Evolutionary conservation across 192 early-diverging fungal species (phyloP), one percentile per base, ranked within the genome.

Genomic region (Umbelopsis vinacea): DNA sequence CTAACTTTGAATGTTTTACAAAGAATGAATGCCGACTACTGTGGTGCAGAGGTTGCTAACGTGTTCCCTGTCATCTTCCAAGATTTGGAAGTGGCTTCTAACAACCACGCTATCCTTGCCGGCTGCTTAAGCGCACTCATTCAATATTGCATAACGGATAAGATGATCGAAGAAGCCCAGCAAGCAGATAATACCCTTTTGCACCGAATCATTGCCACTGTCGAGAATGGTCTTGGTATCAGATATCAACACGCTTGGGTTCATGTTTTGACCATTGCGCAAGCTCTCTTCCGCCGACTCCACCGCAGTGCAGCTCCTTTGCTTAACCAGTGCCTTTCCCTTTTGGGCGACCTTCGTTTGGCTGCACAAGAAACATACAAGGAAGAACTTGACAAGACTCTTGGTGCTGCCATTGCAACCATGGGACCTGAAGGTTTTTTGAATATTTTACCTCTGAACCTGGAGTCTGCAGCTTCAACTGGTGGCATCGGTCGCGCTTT

Each of bases 341-440:
- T 89, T 23, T 76, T 97, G 14, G 86, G 92, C 46, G 89, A 87
- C 26, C 87, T 98, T 75, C 89, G 96, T 37, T 91, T 95, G 83
- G 88, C 94, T 66, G 80, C 91, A 55, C 89, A 88, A 40, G 93
- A 94, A 81, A 89, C 90, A 52, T 92, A 90, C 80, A 97, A 97
- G 79, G 86, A 88, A 46, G 91, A 95, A 75, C 84, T 97, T 35
- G 96, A 98, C 46, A 84, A 85, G 9, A 91, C 92, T 1, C 78
- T 99, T 26, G 89, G 91, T 15, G 88, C 89, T 0, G 95, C 95
- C 12, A 87, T 96, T 66, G 83, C 89, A 33, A 87, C 90, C 6
- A 83, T 96, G 60, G 96, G 96, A 10, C 89, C 96, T 21, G 87
- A 91, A 69, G 76, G 74, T 24, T 96, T 98, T 72, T 79, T 95